Base-by-base conservation (phyloP, 2,329 filamentous ascomycete species). In the Ampelomyces quisqualis region DNA sequence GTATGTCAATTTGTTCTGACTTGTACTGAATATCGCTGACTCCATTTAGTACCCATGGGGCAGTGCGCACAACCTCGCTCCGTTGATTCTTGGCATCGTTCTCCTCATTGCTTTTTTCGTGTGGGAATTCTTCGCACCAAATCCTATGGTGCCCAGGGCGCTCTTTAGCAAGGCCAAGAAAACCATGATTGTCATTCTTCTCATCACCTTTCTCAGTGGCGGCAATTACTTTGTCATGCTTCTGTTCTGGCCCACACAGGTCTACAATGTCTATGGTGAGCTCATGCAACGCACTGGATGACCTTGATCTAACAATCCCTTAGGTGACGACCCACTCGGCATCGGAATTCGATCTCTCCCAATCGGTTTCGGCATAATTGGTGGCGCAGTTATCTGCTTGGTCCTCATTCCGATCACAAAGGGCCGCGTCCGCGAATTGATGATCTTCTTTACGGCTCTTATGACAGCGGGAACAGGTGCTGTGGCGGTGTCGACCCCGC, bases 271-370 rank as follows among this genome's bases (percentile, higher is more conserved):
- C 18, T 68, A 66, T 27, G 63, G 61, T 57, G 35, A 45, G 49
- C 23, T 8, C 7, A 32, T 34, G 15, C 19, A 6, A 10, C 5
- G 5, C 4, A 2, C 1, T 15, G 2, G 8, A 9, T 1, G 15
- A 8, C 6, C 10, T 14, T 2, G 2, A 23, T 14, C 36, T 37
- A 17, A 40, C 10, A 3, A n/a, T 26, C 5, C 7, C 17, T 7
- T n/a, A 62, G 59, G 60, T 18, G 79, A 85, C 49, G 79, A 85
- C 48, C 81, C 82, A 0, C 63, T 83, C 13, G 74, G 73, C 15
- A 77, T 86, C 38, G 84, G 84, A n/a, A 67, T 86, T 43, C 77
- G 83, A 42, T 80, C 79, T 27, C 64, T 87, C 5, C 82, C 83
- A 1, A 75, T 86, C 47, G 82, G 80, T 2, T 80, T 85, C 45